Evolutionary conservation across 2,329 filamentous ascomycete species (phyloP).

Genomic region (Fusarium equiseti): DNA sequence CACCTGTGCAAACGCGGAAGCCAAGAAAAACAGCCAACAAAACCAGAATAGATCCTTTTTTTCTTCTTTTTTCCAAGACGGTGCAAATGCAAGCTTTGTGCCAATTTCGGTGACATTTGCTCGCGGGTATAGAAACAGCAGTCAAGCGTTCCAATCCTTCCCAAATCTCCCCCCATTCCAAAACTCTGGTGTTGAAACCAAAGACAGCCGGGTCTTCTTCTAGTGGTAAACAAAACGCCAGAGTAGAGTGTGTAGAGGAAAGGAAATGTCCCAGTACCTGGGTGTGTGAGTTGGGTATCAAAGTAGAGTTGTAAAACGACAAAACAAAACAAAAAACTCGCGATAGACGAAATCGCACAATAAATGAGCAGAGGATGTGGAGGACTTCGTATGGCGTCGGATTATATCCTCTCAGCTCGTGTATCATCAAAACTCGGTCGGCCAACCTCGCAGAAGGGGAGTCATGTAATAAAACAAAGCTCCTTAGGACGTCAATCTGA

Average conservation of each 20-base stretch:
- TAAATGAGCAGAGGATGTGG: slow-evolving; percentile 50
- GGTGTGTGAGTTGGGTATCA: slow-evolving; percentile 42
- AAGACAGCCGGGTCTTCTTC: slow-evolving; percentile 36
- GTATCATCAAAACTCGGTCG: slow-evolving; percentile 59
- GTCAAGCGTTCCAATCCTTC: slow-evolving; percentile 40
- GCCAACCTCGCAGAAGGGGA: slow-evolving; percentile 67
- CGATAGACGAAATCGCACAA: slow-evolving; percentile 31
- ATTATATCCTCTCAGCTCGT: slow-evolving; percentile 57
- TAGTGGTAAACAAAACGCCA: slow-evolving; percentile 41
- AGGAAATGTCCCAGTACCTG: slow-evolving; percentile 35
- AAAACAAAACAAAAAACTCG: slow-evolving; percentile 38
- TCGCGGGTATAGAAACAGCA: slow-evolving; percentile 39
- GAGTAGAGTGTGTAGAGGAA: slow-evolving; percentile 22
- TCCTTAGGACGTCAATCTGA: slow-evolving; percentile 66
- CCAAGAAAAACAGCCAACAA: slow-evolving; percentile 35
- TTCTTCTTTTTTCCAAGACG: slow-evolving; percentile 39
- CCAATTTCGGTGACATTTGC: slow-evolving; percentile 42
- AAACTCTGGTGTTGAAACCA: slow-evolving; percentile 33
- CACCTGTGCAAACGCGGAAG: slow-evolving; percentile 37
- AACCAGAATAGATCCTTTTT: slow-evolving; percentile 40
- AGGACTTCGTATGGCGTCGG: slow-evolving; percentile 39
- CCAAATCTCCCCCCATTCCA: slow-evolving; percentile 13
- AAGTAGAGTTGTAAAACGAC: slow-evolving; percentile 42
- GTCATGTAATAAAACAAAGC: slow-evolving; percentile 54
- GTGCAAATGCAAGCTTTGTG: slow-evolving; percentile 31